Percentiles rank a stretch among this genome's conserved stretches.
These are phyloP conservation scores for Suillus lakei DNA, from an alignment of 768 basidiomycete genomes.

Conservation along the genomic window DNA sequence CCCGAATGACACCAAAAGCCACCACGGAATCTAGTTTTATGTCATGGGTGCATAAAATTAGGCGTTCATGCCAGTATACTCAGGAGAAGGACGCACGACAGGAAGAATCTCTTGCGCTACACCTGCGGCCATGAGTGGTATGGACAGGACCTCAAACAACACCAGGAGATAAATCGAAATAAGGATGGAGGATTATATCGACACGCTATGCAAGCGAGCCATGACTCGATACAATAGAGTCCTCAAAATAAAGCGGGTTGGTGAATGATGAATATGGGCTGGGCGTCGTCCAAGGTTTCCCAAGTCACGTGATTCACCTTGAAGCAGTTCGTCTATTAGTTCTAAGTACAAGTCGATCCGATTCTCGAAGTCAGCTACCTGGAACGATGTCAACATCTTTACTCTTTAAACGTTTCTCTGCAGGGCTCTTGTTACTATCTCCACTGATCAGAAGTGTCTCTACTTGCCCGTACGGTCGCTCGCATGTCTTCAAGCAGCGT, in stretches of 20 bases:
- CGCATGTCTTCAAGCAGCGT: slow-evolving; percentile 81
- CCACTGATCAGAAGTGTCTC: slow-evolving; percentile 37
- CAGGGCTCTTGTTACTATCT: neutral
- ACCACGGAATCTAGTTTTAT: slow-evolving; percentile 75
- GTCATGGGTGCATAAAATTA: neutral
- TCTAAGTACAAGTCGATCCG: too few species aligned
- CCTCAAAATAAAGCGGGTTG: neutral
- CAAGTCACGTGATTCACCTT: neutral
- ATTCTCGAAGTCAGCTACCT: neutral
- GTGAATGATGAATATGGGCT: neutral
- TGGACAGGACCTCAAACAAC: slow-evolving; percentile 55
- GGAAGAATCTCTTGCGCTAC: slow-evolving; percentile 57
- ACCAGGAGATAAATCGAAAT: slow-evolving; percentile 58
- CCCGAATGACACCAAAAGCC: slow-evolving; percentile 79
- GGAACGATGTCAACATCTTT: slow-evolving; percentile 1
- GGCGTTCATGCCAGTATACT: neutral
- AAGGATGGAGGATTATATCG: slow-evolving; percentile 45
- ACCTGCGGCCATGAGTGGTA: slow-evolving; percentile 56
- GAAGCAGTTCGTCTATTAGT: neutral
- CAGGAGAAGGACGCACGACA: slow-evolving; percentile 49
- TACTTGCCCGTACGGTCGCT: slow-evolving; percentile 79
- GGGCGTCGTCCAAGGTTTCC: neutral
- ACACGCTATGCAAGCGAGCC: slow-evolving; percentile 65
- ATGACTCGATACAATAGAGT: slow-evolving; percentile 37
- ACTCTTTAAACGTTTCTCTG: neutral